phyloP scores from a whole-genome alignment of 1,139 yeast species.

The Kurtzmaniella quercitrusa region DNA sequence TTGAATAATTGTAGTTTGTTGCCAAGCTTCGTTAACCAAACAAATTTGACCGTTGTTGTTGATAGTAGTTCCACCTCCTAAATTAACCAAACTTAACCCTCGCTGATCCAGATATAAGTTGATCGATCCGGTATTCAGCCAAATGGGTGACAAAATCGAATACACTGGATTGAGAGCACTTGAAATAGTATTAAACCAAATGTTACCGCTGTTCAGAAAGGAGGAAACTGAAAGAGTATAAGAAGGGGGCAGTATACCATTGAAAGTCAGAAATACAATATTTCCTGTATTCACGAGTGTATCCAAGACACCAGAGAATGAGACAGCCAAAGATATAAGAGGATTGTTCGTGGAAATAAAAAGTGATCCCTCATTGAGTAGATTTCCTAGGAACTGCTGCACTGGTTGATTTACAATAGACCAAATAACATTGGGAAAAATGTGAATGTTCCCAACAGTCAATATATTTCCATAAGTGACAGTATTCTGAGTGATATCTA shows the following conservation, averaged over 20 bases:
- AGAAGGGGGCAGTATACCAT: constrained; percentile 15
- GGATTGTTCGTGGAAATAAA: constrained; percentile 10
- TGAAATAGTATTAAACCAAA: constrained; percentile 11
- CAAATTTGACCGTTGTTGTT: constrained; percentile 28
- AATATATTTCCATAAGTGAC: neutral
- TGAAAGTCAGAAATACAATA: constrained; percentile 13
- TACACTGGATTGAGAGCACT: constrained; percentile 9
- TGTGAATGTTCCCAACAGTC: constrained; percentile 8
- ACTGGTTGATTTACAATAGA: constrained; percentile 13
- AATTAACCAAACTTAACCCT: constrained; percentile 8
- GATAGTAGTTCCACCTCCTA: constrained; percentile 13
- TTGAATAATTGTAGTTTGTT: constrained; percentile 18
- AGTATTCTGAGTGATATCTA: neutral
- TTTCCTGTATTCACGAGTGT: constrained; percentile 11
- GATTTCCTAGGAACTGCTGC: constrained; percentile 10
- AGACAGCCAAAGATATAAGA: constrained; percentile 11
- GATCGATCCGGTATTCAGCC: constrained; percentile 1
- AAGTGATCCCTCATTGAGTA: constrained; percentile 11
- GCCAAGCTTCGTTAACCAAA: constrained; percentile 19
- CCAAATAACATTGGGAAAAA: constrained; percentile 12
- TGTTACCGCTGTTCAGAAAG: constrained; percentile 10
- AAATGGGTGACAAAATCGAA: constrained; percentile 9
- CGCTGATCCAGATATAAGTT: constrained; percentile 4
- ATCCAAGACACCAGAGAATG: constrained; percentile 10
- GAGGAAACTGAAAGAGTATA: constrained; percentile 13